These are phyloP conservation scores for Salvia sclarea DNA, from an alignment of 305 asterid genomes.

Conservation along the genomic window DNA sequence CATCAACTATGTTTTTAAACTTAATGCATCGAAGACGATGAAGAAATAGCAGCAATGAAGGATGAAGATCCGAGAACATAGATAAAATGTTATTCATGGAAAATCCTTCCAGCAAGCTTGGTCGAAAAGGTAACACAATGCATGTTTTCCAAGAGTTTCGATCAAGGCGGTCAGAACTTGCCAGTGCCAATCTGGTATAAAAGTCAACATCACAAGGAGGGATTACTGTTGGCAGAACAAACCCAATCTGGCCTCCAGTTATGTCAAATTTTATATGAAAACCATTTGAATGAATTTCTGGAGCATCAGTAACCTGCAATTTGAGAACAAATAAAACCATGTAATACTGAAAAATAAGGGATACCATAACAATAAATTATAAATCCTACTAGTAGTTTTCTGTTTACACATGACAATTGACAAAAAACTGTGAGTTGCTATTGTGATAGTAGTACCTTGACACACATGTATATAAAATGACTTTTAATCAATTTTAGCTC, in stretches of 20 bases:
- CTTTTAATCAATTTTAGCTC: conserved; percentile 14
- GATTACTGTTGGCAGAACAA: conserved; percentile 83
- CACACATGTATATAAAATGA: conserved; percentile 10
- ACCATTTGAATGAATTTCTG: conserved; percentile 98
- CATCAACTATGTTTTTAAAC: conserved; percentile 66
- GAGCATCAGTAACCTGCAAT: conserved; percentile 93
- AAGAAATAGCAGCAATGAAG: conserved; percentile 83
- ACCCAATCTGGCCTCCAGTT: conserved; percentile 92
- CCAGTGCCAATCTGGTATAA: conserved; percentile 57
- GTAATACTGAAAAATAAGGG: conserved; percentile 14
- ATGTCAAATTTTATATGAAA: conserved; percentile 92
- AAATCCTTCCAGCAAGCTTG: conserved; percentile 52
- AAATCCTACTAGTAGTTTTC: background rate
- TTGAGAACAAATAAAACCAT: conserved; percentile 18
- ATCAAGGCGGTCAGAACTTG: conserved; percentile 45
- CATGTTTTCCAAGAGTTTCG: conserved; percentile 72
- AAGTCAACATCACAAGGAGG: conserved; percentile 79
- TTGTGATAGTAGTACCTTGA: too few species aligned
- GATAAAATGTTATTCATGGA: conserved; percentile 64
- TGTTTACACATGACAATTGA: background rate
- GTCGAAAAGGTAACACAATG: conserved; percentile 84
- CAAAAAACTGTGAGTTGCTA: conserved; percentile 16
- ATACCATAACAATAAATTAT: conserved; percentile 1
- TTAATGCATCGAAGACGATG: conserved; percentile 89
- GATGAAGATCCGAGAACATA: conserved; percentile 91